Conservation (phyloP, 2,329 filamentous ascomycete genomes). For the Didymella exigua region DNA sequence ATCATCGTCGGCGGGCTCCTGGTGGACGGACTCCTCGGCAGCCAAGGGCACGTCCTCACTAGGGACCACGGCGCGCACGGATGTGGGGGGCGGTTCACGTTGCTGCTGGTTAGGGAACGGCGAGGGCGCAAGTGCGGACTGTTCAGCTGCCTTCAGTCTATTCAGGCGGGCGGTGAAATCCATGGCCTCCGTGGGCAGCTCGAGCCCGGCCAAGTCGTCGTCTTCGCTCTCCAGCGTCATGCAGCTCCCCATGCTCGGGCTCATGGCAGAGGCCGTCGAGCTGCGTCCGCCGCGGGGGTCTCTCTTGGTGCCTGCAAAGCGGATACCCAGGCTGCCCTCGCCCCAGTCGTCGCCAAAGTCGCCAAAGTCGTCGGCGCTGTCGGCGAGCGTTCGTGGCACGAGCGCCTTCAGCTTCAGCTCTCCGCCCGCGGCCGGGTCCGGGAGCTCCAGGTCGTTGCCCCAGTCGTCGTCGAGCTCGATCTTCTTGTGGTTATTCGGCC, state of each 20-base stretch:
- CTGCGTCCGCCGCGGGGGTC: constrained; percentile 76
- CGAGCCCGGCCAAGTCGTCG: constrained; percentile 86
- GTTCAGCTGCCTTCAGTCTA: constrained; percentile 64
- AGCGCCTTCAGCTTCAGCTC: constrained; percentile 49
- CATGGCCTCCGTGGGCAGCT: constrained; percentile 81
- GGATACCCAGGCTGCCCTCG: constrained; percentile 88
- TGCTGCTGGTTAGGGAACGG: constrained; percentile 24
- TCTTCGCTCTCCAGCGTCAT: constrained; percentile 93
- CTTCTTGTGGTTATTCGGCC: constrained; percentile 53
- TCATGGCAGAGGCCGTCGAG: constrained; percentile 86
- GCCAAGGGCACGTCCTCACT: constrained; percentile 20
- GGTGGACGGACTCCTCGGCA: constrained; percentile 10
- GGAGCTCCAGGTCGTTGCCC: constrained; percentile 58
- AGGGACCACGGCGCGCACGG: constrained; percentile 31
- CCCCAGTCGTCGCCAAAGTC: constrained; percentile 85
- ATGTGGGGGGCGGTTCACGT: constrained; percentile 37
- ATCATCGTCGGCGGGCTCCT: constrained; percentile 15
- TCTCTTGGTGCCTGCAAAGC: constrained; percentile 83
- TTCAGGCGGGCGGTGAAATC: constrained; percentile 81
- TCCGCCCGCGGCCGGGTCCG: constrained; percentile 40
- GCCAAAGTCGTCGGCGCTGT: constrained; percentile 64
- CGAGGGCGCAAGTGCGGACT: constrained; percentile 27
- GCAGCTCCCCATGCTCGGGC: constrained; percentile 89
- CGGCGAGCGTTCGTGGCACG: constrained; percentile 52
- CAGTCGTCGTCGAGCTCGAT: constrained; percentile 57